phyloP scores from a whole-genome alignment of 768 basidiomycete species.

The Kwoniella dendrophila region DNA sequence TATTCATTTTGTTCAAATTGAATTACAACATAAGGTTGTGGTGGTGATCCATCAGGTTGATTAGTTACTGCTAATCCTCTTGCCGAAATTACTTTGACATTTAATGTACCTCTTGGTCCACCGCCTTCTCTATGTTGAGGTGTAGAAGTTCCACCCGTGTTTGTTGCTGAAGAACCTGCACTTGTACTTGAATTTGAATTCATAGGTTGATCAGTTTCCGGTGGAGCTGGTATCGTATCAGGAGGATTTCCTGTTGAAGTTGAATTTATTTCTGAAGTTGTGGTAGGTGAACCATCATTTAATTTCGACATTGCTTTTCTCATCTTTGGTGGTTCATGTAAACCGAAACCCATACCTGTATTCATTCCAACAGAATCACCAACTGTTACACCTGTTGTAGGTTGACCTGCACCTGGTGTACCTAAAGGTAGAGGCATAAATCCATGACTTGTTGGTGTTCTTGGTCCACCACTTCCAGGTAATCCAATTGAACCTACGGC shows the following conservation, averaged over 20 bases:
- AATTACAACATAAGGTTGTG: slow-evolving; percentile 78
- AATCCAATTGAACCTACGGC: slow-evolving; percentile 19
- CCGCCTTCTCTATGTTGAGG: slow-evolving; percentile 27
- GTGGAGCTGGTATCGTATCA: neutral
- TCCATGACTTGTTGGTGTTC: slow-evolving; percentile 46
- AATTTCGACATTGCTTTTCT: slow-evolving; percentile 49
- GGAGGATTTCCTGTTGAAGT: neutral
- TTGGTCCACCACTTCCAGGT: slow-evolving; percentile 31
- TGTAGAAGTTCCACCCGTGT: slow-evolving; percentile 2
- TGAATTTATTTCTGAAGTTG: neutral
- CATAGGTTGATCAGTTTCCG: slow-evolving; percentile 10
- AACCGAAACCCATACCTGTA: slow-evolving; percentile 49
- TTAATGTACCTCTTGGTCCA: slow-evolving; percentile 67
- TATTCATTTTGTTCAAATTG: slow-evolving; percentile 99
- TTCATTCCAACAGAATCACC: slow-evolving; percentile 45
- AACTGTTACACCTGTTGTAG: slow-evolving; percentile 52
- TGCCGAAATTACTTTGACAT: slow-evolving; percentile 93
- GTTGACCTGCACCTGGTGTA: slow-evolving; percentile 51
- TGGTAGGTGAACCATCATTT: slow-evolving; percentile 24
- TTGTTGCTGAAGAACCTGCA: neutral
- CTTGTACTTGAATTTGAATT: too few species aligned
- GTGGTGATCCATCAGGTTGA: slow-evolving; percentile 58
- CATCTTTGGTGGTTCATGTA: slow-evolving; percentile 56
- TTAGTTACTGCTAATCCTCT: slow-evolving; percentile 74
- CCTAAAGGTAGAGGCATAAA: slow-evolving; percentile 49